Conservation (phyloP, 1,139 yeast species). For the Lodderomyces orthopsilosis region DNA sequence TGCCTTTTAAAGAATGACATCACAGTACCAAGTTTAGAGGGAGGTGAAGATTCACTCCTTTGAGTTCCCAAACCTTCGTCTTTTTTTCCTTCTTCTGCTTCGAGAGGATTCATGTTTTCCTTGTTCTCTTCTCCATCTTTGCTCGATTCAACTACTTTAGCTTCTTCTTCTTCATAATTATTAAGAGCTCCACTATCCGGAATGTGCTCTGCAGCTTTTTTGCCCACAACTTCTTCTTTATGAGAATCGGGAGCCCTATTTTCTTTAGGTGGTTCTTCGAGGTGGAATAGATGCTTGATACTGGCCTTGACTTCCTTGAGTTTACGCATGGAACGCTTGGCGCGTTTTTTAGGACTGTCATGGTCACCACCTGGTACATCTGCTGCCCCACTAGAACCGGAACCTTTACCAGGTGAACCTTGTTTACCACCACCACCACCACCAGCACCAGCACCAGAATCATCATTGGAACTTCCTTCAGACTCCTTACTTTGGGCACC, state of each 20-base stretch:
- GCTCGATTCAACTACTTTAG: too few species aligned
- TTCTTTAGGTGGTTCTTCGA: neutral
- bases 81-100: neutral
- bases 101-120: neutral
- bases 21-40: neutral
- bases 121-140: neutral
- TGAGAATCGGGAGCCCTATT: neutral
- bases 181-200: neutral
- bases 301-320: neutral
- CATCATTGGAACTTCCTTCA: neutral
- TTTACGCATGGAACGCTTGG: neutral
- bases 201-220: neutral
- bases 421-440: neutral
- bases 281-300: neutral
- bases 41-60: constrained; percentile 1
- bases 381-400: too few species aligned
- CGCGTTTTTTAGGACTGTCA: neutral
- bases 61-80: constrained; percentile 1
- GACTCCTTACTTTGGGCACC: too few species aligned
- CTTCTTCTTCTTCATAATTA: neutral
- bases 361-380: too few species aligned
- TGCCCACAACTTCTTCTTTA: neutral
- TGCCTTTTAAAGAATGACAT: neutral
- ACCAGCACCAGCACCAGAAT: neutral
- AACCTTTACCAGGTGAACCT: neutral